A percentile compares a stretch with the other conserved stretches of the same genome.
These are phyloP conservation scores for Caloboletus firmus DNA, from an alignment of 1,284 basidiomycete genomes.

Conservation along the genomic window DNA sequence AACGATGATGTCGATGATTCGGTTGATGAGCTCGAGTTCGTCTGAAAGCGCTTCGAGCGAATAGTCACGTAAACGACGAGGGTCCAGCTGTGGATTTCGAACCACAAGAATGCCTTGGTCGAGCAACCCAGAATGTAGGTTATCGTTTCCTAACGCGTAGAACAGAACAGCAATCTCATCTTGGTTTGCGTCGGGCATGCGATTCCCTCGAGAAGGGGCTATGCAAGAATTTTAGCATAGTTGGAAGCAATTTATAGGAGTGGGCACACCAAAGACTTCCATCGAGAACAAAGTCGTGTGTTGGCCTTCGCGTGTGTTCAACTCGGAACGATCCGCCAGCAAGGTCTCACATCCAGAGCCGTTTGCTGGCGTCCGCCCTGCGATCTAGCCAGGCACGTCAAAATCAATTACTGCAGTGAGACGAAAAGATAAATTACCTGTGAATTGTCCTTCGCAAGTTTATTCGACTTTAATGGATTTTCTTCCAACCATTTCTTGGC, in stretches of 20 bases:
- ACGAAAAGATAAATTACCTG: conserved; percentile 44
- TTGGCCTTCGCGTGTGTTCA: conserved; percentile 58
- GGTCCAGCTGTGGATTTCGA: conserved; percentile 40
- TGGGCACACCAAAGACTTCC: conserved; percentile 76
- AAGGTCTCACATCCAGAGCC: conserved; percentile 66
- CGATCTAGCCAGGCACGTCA: conserved; percentile 53
- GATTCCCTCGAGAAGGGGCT: conserved; percentile 66
- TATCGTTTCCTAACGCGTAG: conserved; percentile 57
- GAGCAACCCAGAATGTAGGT: conserved; percentile 39
- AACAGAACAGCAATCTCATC: conserved; percentile 76
- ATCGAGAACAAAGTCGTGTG: conserved; percentile 81
- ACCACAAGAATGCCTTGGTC: conserved; percentile 66
- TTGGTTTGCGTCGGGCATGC: conserved; percentile 68
- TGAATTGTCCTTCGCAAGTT: conserved; percentile 39
- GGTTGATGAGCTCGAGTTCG: conserved; percentile 86
- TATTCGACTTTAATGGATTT: conserved; percentile 21
- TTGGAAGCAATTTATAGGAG: neutral
- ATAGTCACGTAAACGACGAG: conserved; percentile 45
- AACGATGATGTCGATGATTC: conserved; percentile 72
- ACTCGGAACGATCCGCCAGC: conserved; percentile 43
- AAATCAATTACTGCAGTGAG: neutral
- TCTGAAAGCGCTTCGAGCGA: conserved; percentile 57
- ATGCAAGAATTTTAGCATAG: neutral
- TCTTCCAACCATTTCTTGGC: conserved; percentile 52
- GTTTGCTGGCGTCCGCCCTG: conserved; percentile 75